Percentiles rank a stretch among this genome's conserved stretches.
phyloP scores from a whole-genome alignment of 306 rosid species.

The Pyrus bretschneideri region DNA sequence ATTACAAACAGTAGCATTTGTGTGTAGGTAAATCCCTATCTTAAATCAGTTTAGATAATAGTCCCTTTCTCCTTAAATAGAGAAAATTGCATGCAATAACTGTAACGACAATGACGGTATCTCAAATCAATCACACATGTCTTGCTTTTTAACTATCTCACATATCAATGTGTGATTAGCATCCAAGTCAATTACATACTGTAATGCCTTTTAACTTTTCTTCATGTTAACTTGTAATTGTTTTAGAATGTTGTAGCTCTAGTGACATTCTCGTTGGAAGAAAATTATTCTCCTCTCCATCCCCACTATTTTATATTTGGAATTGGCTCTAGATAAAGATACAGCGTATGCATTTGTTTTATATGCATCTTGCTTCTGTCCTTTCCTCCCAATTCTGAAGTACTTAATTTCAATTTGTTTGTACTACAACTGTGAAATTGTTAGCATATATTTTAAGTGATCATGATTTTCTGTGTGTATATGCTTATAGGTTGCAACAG shows the following conservation, averaged over 20 bases:
- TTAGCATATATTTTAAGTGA: not conserved
- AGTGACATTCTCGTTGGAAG: not conserved
- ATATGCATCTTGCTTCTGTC: not conserved
- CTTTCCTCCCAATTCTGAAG: too few relatives aligned
- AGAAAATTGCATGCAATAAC: not conserved
- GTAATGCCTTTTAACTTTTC: not conserved
- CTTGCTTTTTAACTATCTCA: not conserved
- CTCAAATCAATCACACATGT: not conserved
- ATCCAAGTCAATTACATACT: too few relatives aligned
- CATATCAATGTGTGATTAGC: not conserved
- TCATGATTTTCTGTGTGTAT: not conserved
- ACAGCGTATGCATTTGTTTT: not conserved
- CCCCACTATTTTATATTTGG: not conserved
- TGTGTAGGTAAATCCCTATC: too few relatives aligned
- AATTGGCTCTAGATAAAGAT: not conserved
- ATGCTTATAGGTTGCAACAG: conserved; percentile 38
- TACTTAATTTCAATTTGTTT: not conserved
- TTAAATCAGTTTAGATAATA: too few relatives aligned
- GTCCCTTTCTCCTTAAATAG: not conserved
- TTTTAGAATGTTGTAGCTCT: rapidly evolving
- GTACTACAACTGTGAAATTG: not conserved
- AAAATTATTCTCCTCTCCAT: not conserved
- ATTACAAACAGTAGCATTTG: too few relatives aligned
- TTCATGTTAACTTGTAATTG: too few relatives aligned
- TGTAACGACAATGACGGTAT: too few relatives aligned